Base-by-base conservation (phyloP, 1,284 basidiomycete species). In the Trametes polyzona region DNA sequence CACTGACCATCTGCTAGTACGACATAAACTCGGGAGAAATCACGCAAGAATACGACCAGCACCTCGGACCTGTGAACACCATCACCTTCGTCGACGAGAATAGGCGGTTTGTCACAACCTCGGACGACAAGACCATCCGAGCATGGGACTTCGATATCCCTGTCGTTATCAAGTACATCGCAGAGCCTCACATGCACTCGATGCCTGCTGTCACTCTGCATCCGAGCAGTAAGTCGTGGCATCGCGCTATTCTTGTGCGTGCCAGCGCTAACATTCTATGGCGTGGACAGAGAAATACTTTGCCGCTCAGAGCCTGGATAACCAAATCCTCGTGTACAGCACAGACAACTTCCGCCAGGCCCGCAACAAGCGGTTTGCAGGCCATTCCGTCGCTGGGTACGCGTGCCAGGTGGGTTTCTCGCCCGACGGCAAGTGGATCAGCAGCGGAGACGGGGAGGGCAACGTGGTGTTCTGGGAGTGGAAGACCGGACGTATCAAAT, bases 381-480 rank as follows among this genome's bases (percentile, higher is more conserved):
- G 97, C 0, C 97, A 99, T 74, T 93, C 92, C 9, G 88, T 96
- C 10, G 95, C 96, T 1, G 97, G 97, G 1, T 99, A 98, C 73
- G 96, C 96, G 2, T 98, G 95, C 71, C 91, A 95, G 69, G 87
- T 98, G 41, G 95, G 92, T 23, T 99, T 99, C 75, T 97, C 95
- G 21, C 96, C 97, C 0, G 97, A 99, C 70, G 97, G 97, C 16
- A 93, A 94, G 73, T 96, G 94, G 88, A 89, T 99, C 67, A 96
- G 93, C 67, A 96, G 93, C 52, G 97, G 97, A 27, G 96, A 98
- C 67, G 92, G 93, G 3, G 87, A 90, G 61, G 97, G 97, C 1
- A 95, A 97, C 72, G 81, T 99, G 41, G 93, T 98, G 14, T 97
- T 98, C 74, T 99, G 96, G 97, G 97, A 99, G 75, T 99, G 95